Base-by-base conservation (phyloP, 495 filamentous ascomycete genomes). In the Glarea lozoyensis region DNA sequence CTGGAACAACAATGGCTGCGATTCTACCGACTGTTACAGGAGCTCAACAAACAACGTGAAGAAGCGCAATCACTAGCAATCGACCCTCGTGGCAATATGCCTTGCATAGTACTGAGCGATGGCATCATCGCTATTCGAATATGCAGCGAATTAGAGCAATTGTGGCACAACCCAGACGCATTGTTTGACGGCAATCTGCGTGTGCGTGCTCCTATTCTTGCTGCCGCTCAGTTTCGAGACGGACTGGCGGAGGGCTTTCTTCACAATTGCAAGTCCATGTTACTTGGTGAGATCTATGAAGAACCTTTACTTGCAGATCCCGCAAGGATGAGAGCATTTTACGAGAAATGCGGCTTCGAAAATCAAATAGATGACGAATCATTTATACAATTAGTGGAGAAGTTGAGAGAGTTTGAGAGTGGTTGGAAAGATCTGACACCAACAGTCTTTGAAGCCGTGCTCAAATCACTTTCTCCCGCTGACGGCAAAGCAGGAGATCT, bases 101-200 rank as follows among this genome's bases (percentile, higher is more conserved):
- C 89, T 3, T 95, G 87, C 84, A 67, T 88, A 19, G 67, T 92
- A 23, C 81, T 83, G 38, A 76, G 88, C 3, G 88, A 94, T 55
- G 76, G 79, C 18, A 70, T 90, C 44, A 81, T 84, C 16, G 71
- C 83, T 6, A 69, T 98, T 39, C 71, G 92, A 39, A 72, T 83
- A 56, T 93, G 85, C 58, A 90, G 79, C 52, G 70, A 76, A 13
- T 61, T 86, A 11, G 92, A 98, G 52, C 60, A 79, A 3, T 68
- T 94, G 10, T 66, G 62, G 42, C 63, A 80, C 51, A 88, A 86
- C 50, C 56, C 41, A 15, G 40, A 42, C 1, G 37, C 16, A 10
- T 7, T 35, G 10, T 25, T 29, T 3, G 4, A 20, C 3, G 46
- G 33, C 5, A 34, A 40, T 31, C 39, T 42, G 29, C 37, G 40